Percentiles rank a stretch among this genome's conserved stretches.
phyloP scores from a whole-genome alignment of 2,329 filamentous ascomycete species.

The Neonectria faginata region DNA sequence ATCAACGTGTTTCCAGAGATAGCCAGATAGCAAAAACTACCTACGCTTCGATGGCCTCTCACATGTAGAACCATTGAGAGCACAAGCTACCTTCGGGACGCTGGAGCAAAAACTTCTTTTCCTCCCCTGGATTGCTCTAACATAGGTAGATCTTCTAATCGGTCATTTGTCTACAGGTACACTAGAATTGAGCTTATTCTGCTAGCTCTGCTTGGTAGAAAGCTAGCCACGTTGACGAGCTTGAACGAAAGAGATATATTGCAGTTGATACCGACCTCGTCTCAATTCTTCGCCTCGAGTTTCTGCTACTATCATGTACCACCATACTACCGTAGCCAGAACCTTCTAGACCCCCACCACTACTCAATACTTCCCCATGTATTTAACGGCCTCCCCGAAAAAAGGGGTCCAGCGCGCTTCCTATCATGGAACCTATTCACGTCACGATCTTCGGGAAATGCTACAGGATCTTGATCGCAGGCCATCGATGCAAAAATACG shows the following conservation, averaged over 20 bases:
- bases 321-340: background rate
- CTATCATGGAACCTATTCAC: background rate
- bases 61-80: conserved; percentile 3
- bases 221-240: background rate
- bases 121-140: background rate
- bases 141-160: background rate
- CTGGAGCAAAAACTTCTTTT: background rate
- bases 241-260: background rate
- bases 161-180: background rate
- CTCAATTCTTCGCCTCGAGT: background rate
- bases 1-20: conserved; percentile 2
- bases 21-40: background rate
- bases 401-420: background rate
- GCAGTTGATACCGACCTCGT: background rate
- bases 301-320: background rate
- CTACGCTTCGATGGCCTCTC: background rate
- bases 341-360: background rate
- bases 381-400: background rate
- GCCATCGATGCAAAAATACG: conserved; percentile 10
- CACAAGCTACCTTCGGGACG: too few species aligned
- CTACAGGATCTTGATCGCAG: background rate
- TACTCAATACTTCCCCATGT: background rate
- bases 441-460: background rate
- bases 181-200: background rate
- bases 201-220: background rate